Conservation (phyloP, 2,329 filamentous ascomycete species). For the Proliferodiscus dingleyae region DNA sequence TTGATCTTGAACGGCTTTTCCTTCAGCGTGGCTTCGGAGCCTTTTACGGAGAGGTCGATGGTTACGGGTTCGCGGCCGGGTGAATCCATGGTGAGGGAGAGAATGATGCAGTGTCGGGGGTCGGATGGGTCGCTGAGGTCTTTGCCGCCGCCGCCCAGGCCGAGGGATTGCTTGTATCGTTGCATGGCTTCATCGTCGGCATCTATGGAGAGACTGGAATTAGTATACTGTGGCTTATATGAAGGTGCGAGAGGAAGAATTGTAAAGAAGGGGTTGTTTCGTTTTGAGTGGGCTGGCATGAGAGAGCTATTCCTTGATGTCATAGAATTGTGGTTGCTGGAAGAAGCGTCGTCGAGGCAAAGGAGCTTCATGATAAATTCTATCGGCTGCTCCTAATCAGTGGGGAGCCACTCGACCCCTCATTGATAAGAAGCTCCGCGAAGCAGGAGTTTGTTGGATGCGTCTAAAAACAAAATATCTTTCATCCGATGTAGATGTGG, state of each 20-base stretch:
- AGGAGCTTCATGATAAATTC: background rate
- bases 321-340: too few species aligned
- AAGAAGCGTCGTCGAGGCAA: too few species aligned
- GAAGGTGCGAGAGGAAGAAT: background rate
- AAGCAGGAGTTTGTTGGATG: background rate
- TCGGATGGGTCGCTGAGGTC: slow-evolving; percentile 74
- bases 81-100: slow-evolving; percentile 82
- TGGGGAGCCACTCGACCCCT: background rate
- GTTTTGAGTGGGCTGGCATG: background rate
- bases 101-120: slow-evolving; percentile 86
- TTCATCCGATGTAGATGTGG: too few species aligned
- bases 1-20: slow-evolving; percentile 96
- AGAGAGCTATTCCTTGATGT: background rate
- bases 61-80: slow-evolving; percentile 78
- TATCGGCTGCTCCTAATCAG: background rate
- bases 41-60: slow-evolving; percentile 75
- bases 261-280: background rate
- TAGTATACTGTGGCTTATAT: slow-evolving; percentile 1
- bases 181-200: slow-evolving; percentile 84
- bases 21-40: slow-evolving; percentile 73
- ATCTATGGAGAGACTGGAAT: slow-evolving; percentile 20
- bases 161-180: slow-evolving; percentile 95
- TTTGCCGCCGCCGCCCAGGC: slow-evolving; percentile 67
- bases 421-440: background rate
- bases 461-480: too few species aligned